A percentile compares a stretch with the other conserved stretches of the same genome.
These are phyloP conservation scores for Huntiella bhutanensis DNA, from an alignment of 2,329 filamentous ascomycete species.

Conservation along the genomic window DNA sequence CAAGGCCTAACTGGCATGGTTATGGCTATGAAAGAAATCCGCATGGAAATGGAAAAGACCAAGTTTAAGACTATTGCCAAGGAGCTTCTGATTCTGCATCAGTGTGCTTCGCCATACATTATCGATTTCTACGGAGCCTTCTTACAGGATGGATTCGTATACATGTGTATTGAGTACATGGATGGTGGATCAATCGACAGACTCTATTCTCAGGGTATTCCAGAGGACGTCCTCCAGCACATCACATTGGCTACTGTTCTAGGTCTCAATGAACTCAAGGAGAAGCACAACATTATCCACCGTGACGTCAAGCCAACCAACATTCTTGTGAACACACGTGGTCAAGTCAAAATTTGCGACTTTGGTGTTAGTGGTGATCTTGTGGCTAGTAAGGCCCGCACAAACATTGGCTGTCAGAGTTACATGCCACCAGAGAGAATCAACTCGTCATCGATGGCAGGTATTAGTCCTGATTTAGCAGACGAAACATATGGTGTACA, in stretches of 20 bases:
- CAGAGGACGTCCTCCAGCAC: conserved; percentile 72
- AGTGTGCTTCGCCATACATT: conserved; percentile 87
- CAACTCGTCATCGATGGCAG: conserved; percentile 39
- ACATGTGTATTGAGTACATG: conserved; percentile 99
- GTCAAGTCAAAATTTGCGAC: conserved; percentile 95
- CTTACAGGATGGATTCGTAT: conserved; percentile 95
- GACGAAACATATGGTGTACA: conserved; percentile 92
- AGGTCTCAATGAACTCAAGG: conserved; percentile 83
- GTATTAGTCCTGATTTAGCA: conserved; percentile 21
- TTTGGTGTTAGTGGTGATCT: conserved; percentile 95
- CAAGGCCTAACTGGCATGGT: conserved; percentile 46
- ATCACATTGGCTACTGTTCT: conserved; percentile 79
- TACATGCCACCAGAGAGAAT: conserved; percentile 98
- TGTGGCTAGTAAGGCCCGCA: conserved; percentile 93
- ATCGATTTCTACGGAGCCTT: conserved; percentile 98
- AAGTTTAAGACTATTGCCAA: conserved; percentile 97
- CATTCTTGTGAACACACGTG: conserved; percentile 73
- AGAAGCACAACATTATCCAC: conserved; percentile 98
- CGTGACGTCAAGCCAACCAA: conserved; percentile 99
- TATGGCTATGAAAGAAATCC: conserved; percentile 99
- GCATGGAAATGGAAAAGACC: conserved; percentile 83
- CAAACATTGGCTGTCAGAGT: conserved; percentile 96
- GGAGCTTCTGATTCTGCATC: conserved; percentile 88
- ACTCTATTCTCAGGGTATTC: conserved; percentile 75
- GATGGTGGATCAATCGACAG: conserved; percentile 96